Evolutionary conservation across 345 rosid genomes (phyloP).

Genomic region (Dovyalis caffra): DNA sequence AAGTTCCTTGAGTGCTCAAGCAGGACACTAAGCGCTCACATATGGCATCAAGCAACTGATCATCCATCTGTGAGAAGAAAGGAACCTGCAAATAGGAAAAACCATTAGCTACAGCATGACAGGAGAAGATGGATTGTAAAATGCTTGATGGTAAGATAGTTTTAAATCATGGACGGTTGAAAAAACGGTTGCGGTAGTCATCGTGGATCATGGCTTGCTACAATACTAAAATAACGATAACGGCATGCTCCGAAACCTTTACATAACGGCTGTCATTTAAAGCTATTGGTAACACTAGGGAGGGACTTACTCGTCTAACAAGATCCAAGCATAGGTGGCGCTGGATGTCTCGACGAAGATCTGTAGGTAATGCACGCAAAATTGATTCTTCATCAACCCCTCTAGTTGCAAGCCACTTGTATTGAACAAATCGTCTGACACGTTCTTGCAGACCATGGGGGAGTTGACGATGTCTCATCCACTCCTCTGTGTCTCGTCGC

Average conservation of each 20-base stretch:
- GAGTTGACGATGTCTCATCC: conserved; percentile 60
- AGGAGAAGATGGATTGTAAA: neutral
- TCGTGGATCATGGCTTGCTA: too few species aligned
- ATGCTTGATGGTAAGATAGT: too few species aligned
- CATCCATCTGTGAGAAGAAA: conserved; percentile 96
- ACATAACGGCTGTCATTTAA: too few species aligned
- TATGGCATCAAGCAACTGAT: conserved; percentile 89
- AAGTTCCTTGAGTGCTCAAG: conserved; percentile 73
- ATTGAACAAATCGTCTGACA: conserved; percentile 45
- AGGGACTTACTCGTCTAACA: conserved; percentile 45
- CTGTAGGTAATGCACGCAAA: conserved; percentile 40
- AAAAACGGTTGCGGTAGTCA: too few species aligned
- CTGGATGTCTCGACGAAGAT: conserved; percentile 52
- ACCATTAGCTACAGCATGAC: neutral
- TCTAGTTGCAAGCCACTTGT: conserved; percentile 54
- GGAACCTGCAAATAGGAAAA: conserved; percentile 59
- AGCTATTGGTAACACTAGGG: neutral
- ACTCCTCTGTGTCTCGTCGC: conserved; percentile 54
- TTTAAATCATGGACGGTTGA: too few species aligned
- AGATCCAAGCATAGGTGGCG: conserved; percentile 57
- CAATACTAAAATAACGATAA: too few species aligned
- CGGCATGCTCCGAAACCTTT: too few species aligned
- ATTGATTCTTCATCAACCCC: conserved; percentile 57
- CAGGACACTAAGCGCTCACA: conserved; percentile 86
- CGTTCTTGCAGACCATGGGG: conserved; percentile 42